A percentile compares a stretch with the other conserved stretches of the same genome.
phyloP scores from a whole-genome alignment of 176 grass and related monocot species.

The Coix lacrymajobi region DNA sequence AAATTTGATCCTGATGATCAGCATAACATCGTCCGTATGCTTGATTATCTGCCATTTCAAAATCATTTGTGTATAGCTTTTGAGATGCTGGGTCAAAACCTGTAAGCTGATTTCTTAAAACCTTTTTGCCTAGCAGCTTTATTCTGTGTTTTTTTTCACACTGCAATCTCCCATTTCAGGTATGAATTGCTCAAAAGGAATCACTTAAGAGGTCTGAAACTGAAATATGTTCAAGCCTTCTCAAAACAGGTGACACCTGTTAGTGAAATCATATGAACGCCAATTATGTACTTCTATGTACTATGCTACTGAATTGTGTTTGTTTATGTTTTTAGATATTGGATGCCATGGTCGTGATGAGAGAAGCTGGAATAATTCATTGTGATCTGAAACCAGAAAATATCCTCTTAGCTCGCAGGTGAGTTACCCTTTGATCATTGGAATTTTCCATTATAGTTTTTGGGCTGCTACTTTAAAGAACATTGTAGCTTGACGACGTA shows the following conservation, averaged over 20 bases:
- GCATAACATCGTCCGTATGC: constrained; percentile 95
- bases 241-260: constrained; percentile 73
- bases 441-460: constrained; percentile 26
- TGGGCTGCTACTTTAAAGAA: neutral
- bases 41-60: constrained; percentile 81
- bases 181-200: constrained; percentile 92
- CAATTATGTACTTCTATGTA: constrained; percentile 1
- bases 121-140: neutral
- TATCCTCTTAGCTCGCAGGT: constrained; percentile 83
- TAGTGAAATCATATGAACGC: neutral
- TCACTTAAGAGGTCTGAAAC: constrained; percentile 73
- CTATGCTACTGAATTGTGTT: neutral
- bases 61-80: constrained; percentile 94
- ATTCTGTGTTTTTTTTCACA: neutral
- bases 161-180: constrained; percentile 44
- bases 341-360: constrained; percentile 87
- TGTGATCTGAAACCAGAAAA: constrained; percentile 98
- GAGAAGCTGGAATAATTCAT: constrained; percentile 97
- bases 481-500: constrained; percentile 19
- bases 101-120: constrained; percentile 55
- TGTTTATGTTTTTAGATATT: constrained; percentile 64
- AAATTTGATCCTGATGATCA: constrained; percentile 80
- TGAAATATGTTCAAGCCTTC: constrained; percentile 76
- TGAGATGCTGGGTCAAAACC: constrained; percentile 96
- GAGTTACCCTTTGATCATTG: constrained; percentile 19